phyloP scores from a whole-genome alignment of 129 eudicot species.

The Heracleum sosnowskyi region DNA sequence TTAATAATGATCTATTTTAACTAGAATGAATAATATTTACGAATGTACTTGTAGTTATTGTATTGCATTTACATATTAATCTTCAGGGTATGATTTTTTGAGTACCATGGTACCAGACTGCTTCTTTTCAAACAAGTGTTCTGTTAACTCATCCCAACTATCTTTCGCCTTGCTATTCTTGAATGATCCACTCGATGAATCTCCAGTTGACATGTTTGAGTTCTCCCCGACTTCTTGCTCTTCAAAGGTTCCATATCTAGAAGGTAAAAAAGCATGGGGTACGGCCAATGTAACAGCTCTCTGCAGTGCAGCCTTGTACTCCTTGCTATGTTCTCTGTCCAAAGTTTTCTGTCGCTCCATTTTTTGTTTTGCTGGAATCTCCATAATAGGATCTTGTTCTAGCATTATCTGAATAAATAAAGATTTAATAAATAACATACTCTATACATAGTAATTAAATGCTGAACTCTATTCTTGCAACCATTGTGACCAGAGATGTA shows the following conservation, averaged over 20 bases:
- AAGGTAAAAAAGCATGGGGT: slow-evolving; percentile 65
- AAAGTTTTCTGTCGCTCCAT: slow-evolving; percentile 74
- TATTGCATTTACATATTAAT: slow-evolving; percentile 13
- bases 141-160: slow-evolving; percentile 63
- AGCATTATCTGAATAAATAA: slow-evolving; percentile 48
- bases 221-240: slow-evolving; percentile 32
- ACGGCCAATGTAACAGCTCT: slow-evolving; percentile 69
- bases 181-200: slow-evolving; percentile 35
- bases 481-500: background rate
- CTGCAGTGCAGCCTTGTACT: slow-evolving; percentile 64
- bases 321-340: slow-evolving; percentile 62
- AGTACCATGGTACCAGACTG: slow-evolving; percentile 54
- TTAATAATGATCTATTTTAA: slow-evolving; percentile 2
- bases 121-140: slow-evolving; percentile 59
- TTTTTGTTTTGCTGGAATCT: slow-evolving; percentile 68
- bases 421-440: background rate
- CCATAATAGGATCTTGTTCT: slow-evolving; percentile 54
- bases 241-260: slow-evolving; percentile 72
- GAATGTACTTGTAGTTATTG: background rate
- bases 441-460: background rate
- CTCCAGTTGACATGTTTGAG: slow-evolving; percentile 3
- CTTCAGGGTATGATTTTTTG: slow-evolving; percentile 24
- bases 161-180: slow-evolving; percentile 26
- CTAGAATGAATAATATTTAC: background rate
- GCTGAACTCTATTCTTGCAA: background rate